Conservation (phyloP, 305 asterid genomes). For the Plantago lanceolata region DNA sequence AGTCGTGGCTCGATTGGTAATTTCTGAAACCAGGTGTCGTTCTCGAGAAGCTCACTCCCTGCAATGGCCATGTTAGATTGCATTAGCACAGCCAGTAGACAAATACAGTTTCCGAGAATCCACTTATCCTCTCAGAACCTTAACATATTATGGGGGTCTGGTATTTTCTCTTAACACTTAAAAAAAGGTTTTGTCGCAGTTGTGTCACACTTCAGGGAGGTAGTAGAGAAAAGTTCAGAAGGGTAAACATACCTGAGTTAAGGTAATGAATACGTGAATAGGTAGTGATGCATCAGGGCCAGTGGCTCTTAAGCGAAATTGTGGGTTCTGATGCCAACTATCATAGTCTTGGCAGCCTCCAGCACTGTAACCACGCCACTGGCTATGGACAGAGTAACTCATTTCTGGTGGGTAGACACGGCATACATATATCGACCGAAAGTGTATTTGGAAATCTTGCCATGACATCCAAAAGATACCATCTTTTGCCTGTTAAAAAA, state of each 20-base stretch:
- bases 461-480: constrained; percentile 99
- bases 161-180: background rate
- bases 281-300: constrained; percentile 96
- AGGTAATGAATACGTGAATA: constrained; percentile 87
- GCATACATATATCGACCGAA: constrained; percentile 92
- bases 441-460: constrained; percentile 99
- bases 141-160: too few relatives aligned
- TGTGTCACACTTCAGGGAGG: background rate
- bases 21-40: constrained; percentile 96
- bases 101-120: background rate
- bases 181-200: background rate
- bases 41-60: constrained; percentile 99
- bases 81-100: background rate
- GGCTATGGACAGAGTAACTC: constrained; percentile 91
- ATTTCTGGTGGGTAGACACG: constrained; percentile 99
- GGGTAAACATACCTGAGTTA: constrained; percentile 67
- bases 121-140: background rate
- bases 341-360: constrained; percentile 99
- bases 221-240: background rate
- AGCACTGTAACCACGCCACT: constrained; percentile 96
- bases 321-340: constrained; percentile 99
- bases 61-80: constrained; percentile 10
- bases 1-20: constrained; percentile 91
- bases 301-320: constrained; percentile 79
- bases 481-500: constrained; percentile 67